phyloP scores from a whole-genome alignment of 495 filamentous ascomycete species.

The Aspergillus asperescens region DNA sequence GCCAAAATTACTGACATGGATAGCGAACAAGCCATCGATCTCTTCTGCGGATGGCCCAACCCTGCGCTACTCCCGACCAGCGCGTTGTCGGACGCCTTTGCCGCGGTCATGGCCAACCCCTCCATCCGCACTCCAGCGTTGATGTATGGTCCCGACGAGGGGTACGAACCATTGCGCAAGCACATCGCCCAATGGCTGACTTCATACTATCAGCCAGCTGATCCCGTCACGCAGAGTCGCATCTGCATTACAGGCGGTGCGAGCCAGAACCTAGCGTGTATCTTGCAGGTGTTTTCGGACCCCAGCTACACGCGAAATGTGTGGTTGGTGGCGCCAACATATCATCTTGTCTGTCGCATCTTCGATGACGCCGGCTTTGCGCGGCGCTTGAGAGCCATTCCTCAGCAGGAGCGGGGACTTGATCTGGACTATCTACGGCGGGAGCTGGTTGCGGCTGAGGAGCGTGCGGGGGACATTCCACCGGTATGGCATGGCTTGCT shows the following conservation, averaged over 20 bases:
- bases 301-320: conserved; percentile 67
- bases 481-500: conserved; percentile 39
- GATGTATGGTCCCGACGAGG: conserved; percentile 73
- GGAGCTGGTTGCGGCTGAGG: conserved; percentile 38
- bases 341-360: conserved; percentile 70
- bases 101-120: conserved; percentile 52
- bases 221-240: conserved; percentile 44
- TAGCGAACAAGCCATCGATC: conserved; percentile 47
- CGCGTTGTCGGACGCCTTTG: conserved; percentile 51
- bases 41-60: conserved; percentile 67
- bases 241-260: conserved; percentile 82
- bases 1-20: too few species aligned
- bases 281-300: conserved; percentile 73
- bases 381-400: conserved; percentile 56
- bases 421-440: conserved; percentile 56
- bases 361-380: conserved; percentile 73
- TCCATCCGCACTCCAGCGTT: conserved; percentile 53
- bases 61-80: conserved; percentile 61
- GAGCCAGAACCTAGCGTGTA: conserved; percentile 64
- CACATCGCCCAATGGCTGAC: conserved; percentile 66
- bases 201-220: conserved; percentile 49
- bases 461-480: conserved; percentile 26
- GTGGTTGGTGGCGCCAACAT: conserved; percentile 77
- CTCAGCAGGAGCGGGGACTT: conserved; percentile 70
- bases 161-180: conserved; percentile 59